Percentiles rank a stretch among this genome's conserved stretches.
Evolutionary conservation across 2,329 filamentous ascomycete genomes (phyloP).

Genomic region (Aspergillus sp.): DNA sequence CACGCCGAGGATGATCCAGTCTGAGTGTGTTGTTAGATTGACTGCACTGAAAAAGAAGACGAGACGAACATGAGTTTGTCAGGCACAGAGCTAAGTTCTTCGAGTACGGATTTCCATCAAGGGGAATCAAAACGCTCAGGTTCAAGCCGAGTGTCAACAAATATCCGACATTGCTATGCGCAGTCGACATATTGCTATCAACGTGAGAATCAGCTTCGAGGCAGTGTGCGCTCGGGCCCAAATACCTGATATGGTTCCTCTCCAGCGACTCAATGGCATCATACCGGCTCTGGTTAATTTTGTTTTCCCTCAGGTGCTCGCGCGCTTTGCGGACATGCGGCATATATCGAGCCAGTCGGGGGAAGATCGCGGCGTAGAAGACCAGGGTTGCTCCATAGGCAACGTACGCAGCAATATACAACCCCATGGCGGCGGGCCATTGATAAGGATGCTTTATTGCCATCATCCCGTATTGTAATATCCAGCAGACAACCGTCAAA

Average conservation of each 20-base stretch:
- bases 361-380: slow-evolving; percentile 35
- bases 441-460: slow-evolving; percentile 27
- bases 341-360: slow-evolving; percentile 31
- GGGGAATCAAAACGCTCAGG: slow-evolving; percentile 30
- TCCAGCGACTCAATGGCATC: slow-evolving; percentile 35
- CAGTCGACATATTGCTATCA: slow-evolving; percentile 31
- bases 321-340: slow-evolving; percentile 34
- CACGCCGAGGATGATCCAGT: slow-evolving; percentile 34
- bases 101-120: slow-evolving; percentile 26
- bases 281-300: slow-evolving; percentile 29
- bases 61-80: slow-evolving; percentile 31
- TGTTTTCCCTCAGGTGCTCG: slow-evolving; percentile 31
- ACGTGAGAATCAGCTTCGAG: slow-evolving; percentile 3
- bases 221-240: neutral
- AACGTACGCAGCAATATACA: slow-evolving; percentile 34
- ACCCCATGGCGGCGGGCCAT: slow-evolving; percentile 33
- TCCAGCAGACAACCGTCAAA: slow-evolving; percentile 34
- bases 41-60: too few relatives aligned
- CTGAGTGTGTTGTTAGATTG: slow-evolving; percentile 15
- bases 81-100: slow-evolving; percentile 34
- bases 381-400: slow-evolving; percentile 34
- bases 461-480: slow-evolving; percentile 34
- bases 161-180: slow-evolving; percentile 37
- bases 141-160: slow-evolving; percentile 31
- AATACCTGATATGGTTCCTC: slow-evolving; percentile 32